Conservation (phyloP, 306 rosid species). For the Prunus mongolica region DNA sequence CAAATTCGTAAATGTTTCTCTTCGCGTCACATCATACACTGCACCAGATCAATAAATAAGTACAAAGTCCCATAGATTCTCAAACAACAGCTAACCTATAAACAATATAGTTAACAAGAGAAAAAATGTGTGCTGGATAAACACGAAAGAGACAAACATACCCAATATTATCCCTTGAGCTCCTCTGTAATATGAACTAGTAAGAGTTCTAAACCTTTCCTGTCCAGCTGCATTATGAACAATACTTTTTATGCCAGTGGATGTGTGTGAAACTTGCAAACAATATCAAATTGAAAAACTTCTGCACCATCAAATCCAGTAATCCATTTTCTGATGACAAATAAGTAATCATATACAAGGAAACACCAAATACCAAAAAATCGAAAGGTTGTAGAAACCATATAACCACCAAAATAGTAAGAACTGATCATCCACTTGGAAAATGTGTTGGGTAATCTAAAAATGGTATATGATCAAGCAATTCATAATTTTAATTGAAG, state of each 20-base stretch:
- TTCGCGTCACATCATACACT: conserved; percentile 70
- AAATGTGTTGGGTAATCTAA: not conserved
- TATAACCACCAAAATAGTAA: not conserved
- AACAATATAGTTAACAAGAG: not conserved
- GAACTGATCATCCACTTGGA: not conserved
- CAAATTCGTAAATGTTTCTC: conserved; percentile 69
- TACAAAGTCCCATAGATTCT: not conserved
- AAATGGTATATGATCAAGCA: not conserved
- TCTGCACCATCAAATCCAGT: not conserved
- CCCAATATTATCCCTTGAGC: conserved; percentile 91
- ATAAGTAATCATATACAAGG: not conserved
- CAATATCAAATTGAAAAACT: not conserved
- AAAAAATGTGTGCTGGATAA: not conserved
- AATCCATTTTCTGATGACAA: not conserved
- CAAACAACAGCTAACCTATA: not conserved
- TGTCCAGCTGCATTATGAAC: conserved; percentile 64
- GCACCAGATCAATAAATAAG: conserved; percentile 15
- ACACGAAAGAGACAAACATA: conserved; percentile 22
- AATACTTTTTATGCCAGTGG: not conserved
- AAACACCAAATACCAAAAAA: not conserved
- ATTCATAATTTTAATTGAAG: not conserved
- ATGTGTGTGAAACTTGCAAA: conserved; percentile 2
- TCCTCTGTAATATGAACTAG: conserved; percentile 87
- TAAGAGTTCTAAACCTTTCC: conserved; percentile 81
- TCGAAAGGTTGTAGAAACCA: not conserved